phyloP scores from a whole-genome alignment of 139 green algal genomes.

The Micromonas commoda region DNA sequence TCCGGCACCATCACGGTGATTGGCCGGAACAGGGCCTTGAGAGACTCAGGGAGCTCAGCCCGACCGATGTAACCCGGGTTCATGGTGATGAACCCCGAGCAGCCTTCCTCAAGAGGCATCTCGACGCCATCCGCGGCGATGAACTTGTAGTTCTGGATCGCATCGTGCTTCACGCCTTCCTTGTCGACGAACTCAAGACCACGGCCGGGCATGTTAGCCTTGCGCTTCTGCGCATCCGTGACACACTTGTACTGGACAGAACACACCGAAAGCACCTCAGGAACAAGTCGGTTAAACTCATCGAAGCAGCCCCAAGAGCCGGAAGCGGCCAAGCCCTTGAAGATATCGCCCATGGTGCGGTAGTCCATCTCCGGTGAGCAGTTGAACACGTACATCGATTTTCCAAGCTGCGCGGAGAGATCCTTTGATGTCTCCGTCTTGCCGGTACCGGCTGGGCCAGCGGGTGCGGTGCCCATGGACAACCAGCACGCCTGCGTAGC shows the following conservation, averaged over 20 bases:
- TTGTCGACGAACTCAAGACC: slow-evolving; percentile 78
- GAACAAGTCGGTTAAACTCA: slow-evolving; percentile 76
- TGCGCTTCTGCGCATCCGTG: slow-evolving; percentile 71
- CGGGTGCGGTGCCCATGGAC: slow-evolving; percentile 65
- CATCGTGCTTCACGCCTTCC: slow-evolving; percentile 52
- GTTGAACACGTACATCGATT: slow-evolving; percentile 83
- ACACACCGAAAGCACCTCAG: slow-evolving; percentile 74
- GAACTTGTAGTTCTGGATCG: slow-evolving; percentile 65
- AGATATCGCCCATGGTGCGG: slow-evolving; percentile 78
- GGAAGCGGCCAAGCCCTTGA: slow-evolving; percentile 70
- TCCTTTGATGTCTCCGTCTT: slow-evolving; percentile 84
- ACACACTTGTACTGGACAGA: slow-evolving; percentile 80
- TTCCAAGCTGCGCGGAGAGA: slow-evolving; percentile 72
- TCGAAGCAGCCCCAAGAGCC: slow-evolving; percentile 79
- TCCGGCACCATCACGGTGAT: slow-evolving; percentile 82
- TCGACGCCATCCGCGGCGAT: slow-evolving; percentile 69
- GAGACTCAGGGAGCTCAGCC: slow-evolving; percentile 68
- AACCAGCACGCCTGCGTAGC: slow-evolving; percentile 73
- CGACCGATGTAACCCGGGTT: slow-evolving; percentile 82
- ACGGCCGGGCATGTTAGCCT: slow-evolving; percentile 69
- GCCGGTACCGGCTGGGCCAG: slow-evolving; percentile 63
- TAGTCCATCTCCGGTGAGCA: slow-evolving; percentile 80
- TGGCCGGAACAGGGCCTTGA: slow-evolving; percentile 75
- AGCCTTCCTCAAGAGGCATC: slow-evolving; percentile 75
- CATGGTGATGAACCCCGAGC: slow-evolving; percentile 76